A percentile compares a stretch with the other conserved stretches of the same genome.
phyloP scores from a whole-genome alignment of 352 stramenopile genomes.

The Phytophthora tentaculata region DNA sequence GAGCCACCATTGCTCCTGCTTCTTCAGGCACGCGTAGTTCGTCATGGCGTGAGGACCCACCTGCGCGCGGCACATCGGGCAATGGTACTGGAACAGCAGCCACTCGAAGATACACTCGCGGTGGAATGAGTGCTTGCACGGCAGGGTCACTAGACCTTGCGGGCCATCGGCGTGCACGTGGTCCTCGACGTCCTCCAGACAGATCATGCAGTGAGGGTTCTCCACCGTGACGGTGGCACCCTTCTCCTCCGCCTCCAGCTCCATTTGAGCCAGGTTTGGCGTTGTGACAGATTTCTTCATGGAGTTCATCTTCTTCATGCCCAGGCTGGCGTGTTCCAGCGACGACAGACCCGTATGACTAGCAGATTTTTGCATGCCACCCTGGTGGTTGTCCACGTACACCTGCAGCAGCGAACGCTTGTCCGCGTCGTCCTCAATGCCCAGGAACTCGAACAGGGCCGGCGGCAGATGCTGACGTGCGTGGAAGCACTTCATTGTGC shows the following conservation, averaged over 20 bases:
- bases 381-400: slow-evolving; percentile 69
- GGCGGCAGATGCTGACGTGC: slow-evolving; percentile 55
- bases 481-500: slow-evolving; percentile 70
- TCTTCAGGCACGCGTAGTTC: too few species aligned
- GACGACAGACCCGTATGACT: slow-evolving; percentile 42
- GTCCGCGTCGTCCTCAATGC: slow-evolving; percentile 57
- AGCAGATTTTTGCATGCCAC: slow-evolving; percentile 38
- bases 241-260: slow-evolving; percentile 40
- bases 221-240: slow-evolving; percentile 29
- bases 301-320: slow-evolving; percentile 31
- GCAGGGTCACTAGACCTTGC: slow-evolving; percentile 49
- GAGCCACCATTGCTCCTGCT: too few species aligned
- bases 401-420: slow-evolving; percentile 75
- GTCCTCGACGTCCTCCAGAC: slow-evolving; percentile 41
- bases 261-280: slow-evolving; percentile 34
- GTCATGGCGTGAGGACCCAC: too few species aligned
- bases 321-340: slow-evolving; percentile 31
- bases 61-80: too few species aligned
- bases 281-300: slow-evolving; percentile 40
- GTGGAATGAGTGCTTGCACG: slow-evolving; percentile 78
- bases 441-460: slow-evolving; percentile 65
- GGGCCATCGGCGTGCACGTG: slow-evolving; percentile 27
- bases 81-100: slow-evolving; percentile 29
- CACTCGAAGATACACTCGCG: slow-evolving; percentile 80
- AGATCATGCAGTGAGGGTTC: slow-evolving; percentile 50